Base-by-base conservation (phyloP, 2,329 filamentous ascomycete species). In the Colletotrichum sp. region DNA sequence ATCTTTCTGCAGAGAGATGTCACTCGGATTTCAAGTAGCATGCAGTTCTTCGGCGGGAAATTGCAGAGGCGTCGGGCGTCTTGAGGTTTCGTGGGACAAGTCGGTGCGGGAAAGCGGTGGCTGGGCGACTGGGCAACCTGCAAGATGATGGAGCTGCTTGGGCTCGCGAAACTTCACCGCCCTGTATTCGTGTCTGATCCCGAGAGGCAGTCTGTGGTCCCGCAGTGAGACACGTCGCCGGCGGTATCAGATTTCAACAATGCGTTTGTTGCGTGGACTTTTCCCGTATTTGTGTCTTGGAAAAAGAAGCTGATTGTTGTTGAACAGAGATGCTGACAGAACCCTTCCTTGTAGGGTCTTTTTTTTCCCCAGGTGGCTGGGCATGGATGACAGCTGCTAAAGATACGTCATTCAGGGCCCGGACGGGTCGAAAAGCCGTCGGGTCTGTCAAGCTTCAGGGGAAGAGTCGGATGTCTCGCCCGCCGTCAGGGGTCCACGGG, bases 81-180 rank as follows among this genome's bases (percentile, higher is more conserved):
- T 67, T 43, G 55, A 71, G 54, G 59, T 68, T 33, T 69, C 38
- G 36, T 55, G 27, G 55, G 27, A 63, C 31, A 34, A 63, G 66
- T 68, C 51, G 58, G 62, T 61, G 43, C 62, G 15, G 66, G 71
- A 73, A 73, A 73, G 70, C 61, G 71, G 71, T 73, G 71, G 71
- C 71, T 73, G 71, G 71, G 71, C 62, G 51, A 73, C 55, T 65
- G 55, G 54, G 55, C 54, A 47, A 47, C 66, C 55, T 73, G 71
- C 71, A 71, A 71, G 43, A 36, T 54, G 61, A 73, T 71, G 71
- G 71, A 66, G 67, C 55, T 72, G 67, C 55, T 33, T n/a, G 38
- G 29, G 34, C 47, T 31, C 55, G 9, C 34, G 62, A 67, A 68
- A 74, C 57, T 57, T 74, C 68, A 74, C 72, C 68, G 62, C 70